Conservation (phyloP, 768 basidiomycete species). For the Lactarius hengduanensis region DNA sequence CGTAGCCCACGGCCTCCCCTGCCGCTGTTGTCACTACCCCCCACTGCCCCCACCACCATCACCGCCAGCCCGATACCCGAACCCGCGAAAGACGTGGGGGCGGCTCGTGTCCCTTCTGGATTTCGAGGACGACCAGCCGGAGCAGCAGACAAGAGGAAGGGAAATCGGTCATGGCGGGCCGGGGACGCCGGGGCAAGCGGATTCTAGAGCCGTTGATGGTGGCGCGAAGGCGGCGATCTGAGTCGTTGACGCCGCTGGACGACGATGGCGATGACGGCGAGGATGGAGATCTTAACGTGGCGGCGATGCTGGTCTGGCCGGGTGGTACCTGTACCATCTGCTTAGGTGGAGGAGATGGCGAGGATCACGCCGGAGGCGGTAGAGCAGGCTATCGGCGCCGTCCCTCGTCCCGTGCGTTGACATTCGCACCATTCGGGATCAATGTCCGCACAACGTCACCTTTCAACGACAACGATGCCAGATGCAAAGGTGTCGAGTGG, state of each 20-base stretch:
- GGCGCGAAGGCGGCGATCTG: background rate
- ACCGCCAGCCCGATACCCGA: background rate
- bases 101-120: slow-evolving; percentile 2
- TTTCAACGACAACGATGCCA: no score
- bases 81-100: no score
- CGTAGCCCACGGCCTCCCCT: background rate
- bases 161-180: background rate
- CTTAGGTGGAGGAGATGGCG: background rate
- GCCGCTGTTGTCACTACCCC: no score
- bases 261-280: background rate
- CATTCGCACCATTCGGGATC: background rate
- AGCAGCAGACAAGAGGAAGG: background rate
- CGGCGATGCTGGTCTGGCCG: background rate
- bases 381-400: slow-evolving; percentile 15
- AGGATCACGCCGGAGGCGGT: slow-evolving; percentile 16
- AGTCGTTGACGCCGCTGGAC: background rate
- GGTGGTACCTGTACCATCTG: background rate
- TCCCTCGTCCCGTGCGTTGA: background rate
- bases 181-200: background rate
- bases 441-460: no score
- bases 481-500: no score
- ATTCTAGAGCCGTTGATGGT: background rate
- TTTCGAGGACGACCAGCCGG: background rate
- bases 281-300: background rate
- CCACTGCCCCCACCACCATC: background rate